These are phyloP conservation scores for Pichia insulana DNA, from an alignment of 805 yeast species.

Conservation along the genomic window DNA sequence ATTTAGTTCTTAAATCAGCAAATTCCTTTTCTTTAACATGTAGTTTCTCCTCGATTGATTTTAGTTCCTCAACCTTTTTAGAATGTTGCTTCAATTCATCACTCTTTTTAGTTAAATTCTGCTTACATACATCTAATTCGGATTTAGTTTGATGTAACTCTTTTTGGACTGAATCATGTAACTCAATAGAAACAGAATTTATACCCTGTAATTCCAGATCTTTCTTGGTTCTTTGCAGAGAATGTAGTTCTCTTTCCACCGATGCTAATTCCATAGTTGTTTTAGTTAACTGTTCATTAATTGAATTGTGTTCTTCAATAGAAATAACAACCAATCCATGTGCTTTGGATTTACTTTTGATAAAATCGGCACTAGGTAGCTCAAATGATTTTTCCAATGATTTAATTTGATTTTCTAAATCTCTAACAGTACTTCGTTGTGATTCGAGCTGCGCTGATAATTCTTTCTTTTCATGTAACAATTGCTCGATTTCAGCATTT, in stretches of 20 bases:
- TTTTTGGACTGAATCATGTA: constrained; percentile 11
- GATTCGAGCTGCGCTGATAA: neutral
- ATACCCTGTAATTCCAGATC: constrained; percentile 12
- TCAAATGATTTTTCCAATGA: neutral
- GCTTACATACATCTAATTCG: constrained; percentile 2
- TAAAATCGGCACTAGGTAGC: constrained; percentile 10
- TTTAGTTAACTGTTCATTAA: constrained; percentile 6
- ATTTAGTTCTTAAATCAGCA: neutral
- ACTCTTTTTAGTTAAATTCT: constrained; percentile 4
- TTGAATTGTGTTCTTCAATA: constrained; percentile 6
- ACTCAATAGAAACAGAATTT: constrained; percentile 11
- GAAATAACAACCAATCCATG: constrained; percentile 26
- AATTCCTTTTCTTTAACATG: neutral
- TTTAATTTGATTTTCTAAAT: constrained; percentile 4
- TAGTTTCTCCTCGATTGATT: neutral
- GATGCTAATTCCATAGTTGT: constrained; percentile 2
- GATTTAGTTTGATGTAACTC: constrained; percentile 6
- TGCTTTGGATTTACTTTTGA: constrained; percentile 23
- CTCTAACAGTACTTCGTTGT: neutral
- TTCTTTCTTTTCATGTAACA: constrained; percentile 1
- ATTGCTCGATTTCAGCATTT: constrained; percentile 6
- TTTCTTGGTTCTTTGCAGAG: constrained; percentile 7
- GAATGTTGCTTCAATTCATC: neutral
- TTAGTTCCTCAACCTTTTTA: neutral
- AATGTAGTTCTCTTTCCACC: constrained; percentile 7